phyloP scores from a whole-genome alignment of 768 basidiomycete genomes.

The Rickenella mellea region DNA sequence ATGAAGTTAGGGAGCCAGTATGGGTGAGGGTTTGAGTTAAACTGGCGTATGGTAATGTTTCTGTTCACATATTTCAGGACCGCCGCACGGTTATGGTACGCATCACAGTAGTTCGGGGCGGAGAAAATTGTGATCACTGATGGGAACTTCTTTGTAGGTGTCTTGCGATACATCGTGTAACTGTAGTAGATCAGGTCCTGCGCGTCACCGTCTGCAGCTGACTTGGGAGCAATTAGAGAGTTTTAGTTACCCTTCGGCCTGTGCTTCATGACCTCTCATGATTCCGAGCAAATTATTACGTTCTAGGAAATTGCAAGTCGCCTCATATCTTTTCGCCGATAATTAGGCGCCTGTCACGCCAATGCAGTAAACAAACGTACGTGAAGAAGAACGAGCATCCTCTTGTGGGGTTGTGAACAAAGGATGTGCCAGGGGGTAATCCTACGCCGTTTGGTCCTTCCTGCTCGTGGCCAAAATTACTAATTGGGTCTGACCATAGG shows the following conservation, averaged over 20 bases:
- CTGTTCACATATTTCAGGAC: conserved; percentile 96
- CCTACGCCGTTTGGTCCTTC: conserved; percentile 38
- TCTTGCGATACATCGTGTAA: conserved; percentile 92
- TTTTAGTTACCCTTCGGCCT: conserved; percentile 78
- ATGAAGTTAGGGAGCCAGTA: conserved; percentile 98
- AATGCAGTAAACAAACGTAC: conserved; percentile 33
- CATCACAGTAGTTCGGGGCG: conserved; percentile 93
- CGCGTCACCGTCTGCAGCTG: neutral
- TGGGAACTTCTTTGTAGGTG: conserved; percentile 89
- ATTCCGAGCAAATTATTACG: conserved; percentile 86
- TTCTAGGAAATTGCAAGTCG: conserved; percentile 89
- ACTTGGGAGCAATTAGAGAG: neutral
- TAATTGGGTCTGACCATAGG: conserved; percentile 92
- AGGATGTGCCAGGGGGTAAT: conserved; percentile 49
- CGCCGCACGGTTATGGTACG: conserved; percentile 93
- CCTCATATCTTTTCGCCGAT: conserved; percentile 49
- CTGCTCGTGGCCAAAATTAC: conserved; percentile 79
- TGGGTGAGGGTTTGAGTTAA: conserved; percentile 71
- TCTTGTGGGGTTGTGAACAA: conserved; percentile 73
- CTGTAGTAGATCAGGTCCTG: conserved; percentile 24
- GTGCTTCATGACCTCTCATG: conserved; percentile 94
- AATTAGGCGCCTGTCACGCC: neutral
- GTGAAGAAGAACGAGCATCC: conserved; percentile 93
- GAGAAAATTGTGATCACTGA: conserved; percentile 97
- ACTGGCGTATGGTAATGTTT: conserved; percentile 91